Evolutionary conservation across 805 yeast genomes (phyloP).

Genomic region (Candida krabiensis): DNA sequence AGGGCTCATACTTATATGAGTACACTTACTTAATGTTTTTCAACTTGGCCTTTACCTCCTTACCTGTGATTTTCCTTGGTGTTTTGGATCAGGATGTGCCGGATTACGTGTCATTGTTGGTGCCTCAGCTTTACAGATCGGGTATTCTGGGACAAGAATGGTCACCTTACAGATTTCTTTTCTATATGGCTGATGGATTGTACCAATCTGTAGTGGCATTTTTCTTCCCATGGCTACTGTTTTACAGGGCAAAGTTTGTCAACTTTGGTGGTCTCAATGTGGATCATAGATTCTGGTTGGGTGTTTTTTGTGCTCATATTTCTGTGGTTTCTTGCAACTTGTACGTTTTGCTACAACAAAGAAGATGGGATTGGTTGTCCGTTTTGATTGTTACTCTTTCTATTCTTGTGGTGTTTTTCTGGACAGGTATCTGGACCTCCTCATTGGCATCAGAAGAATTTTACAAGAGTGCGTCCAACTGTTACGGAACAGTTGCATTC

Average conservation of each 20-base stretch:
- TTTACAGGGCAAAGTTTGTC: constrained; percentile 43
- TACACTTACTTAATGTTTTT: constrained; percentile 76
- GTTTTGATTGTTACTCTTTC: constrained; percentile 53
- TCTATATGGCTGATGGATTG: constrained; percentile 67
- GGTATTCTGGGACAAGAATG: constrained; percentile 68
- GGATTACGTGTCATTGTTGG: constrained; percentile 60
- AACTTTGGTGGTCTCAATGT: constrained; percentile 48
- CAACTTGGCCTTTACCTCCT: constrained; percentile 77
- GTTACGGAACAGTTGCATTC: constrained; percentile 58
- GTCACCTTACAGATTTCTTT: constrained; percentile 57
- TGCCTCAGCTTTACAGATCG: constrained; percentile 67
- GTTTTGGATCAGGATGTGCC: constrained; percentile 75
- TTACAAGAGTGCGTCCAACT: constrained; percentile 62
- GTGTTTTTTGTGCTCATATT: constrained; percentile 58
- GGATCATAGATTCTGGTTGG: constrained; percentile 72
- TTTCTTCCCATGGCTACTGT: constrained; percentile 65
- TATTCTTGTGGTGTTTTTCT: constrained; percentile 57
- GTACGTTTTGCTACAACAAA: constrained; percentile 66
- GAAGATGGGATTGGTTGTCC: constrained; percentile 77
- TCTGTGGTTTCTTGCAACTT: constrained; percentile 65
- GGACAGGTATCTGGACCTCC: constrained; percentile 82
- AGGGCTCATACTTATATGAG: constrained; percentile 75
- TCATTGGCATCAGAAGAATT: constrained; percentile 51
- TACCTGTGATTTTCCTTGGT: constrained; percentile 74
- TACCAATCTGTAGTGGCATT: constrained; percentile 71